Percentiles rank a stretch among this genome's conserved stretches.
Conservation (phyloP, 2,329 filamentous ascomycete species). For the Cryphonectria japonica region DNA sequence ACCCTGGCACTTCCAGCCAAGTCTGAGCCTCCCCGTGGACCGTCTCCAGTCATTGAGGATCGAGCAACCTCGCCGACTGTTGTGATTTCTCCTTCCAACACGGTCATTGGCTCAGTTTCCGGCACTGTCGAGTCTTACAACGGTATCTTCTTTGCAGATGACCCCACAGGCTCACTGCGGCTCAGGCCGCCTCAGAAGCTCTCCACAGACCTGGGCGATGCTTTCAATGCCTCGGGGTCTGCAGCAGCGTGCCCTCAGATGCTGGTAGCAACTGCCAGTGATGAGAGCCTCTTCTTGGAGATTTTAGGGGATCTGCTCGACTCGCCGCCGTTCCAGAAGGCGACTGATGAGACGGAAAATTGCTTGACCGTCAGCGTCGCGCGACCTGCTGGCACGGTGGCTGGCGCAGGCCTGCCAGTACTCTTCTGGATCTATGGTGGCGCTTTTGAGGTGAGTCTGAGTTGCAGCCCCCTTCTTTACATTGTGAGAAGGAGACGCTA, state of each 20-base stretch:
- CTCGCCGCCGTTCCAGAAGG: constrained; percentile 59
- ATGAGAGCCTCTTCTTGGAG: constrained; percentile 41
- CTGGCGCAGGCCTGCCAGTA: constrained; percentile 64
- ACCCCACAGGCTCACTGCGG: constrained; percentile 67
- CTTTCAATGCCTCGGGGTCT: constrained; percentile 59
- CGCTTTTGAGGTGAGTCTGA: constrained; percentile 54
- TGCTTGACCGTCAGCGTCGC: constrained; percentile 66
- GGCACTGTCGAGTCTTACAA: constrained; percentile 67
- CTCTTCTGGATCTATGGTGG: constrained; percentile 74
- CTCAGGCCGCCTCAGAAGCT: constrained; percentile 70
- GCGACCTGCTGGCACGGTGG: constrained; percentile 59
- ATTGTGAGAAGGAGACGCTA: not conserved
- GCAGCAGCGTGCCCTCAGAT: constrained; percentile 75
- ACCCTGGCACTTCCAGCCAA: constrained; percentile 20
- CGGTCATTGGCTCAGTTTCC: constrained; percentile 53
- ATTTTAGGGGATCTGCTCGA: constrained; percentile 56
- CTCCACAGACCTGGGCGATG: constrained; percentile 58
- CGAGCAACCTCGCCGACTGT: constrained; percentile 49
- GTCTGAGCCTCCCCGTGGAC: not conserved
- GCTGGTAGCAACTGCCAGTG: constrained; percentile 56
- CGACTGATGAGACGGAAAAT: constrained; percentile 62
- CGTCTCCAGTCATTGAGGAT: constrained; percentile 13
- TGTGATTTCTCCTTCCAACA: constrained; percentile 56
- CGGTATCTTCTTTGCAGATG: constrained; percentile 75
- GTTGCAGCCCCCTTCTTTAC: not conserved